A percentile compares a stretch with the other conserved stretches of the same genome.
Evolutionary conservation across 805 yeast species (phyloP).

Genomic region (Ogataea minuta): DNA sequence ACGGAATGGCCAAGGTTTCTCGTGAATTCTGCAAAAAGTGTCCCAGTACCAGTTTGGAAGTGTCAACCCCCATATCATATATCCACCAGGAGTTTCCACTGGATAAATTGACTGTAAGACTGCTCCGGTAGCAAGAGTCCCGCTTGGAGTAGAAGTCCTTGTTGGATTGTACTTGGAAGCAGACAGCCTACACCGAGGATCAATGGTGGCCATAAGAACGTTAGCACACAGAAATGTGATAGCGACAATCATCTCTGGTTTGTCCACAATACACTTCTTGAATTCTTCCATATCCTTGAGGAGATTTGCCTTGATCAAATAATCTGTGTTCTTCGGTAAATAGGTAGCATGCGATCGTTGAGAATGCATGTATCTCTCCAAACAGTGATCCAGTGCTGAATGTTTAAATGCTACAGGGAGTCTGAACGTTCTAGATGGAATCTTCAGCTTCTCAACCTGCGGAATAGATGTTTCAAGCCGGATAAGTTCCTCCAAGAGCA

Average conservation of each 20-base stretch:
- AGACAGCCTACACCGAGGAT: conserved; percentile 87
- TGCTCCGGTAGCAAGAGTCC: conserved; percentile 97
- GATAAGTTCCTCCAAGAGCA: conserved; percentile 58
- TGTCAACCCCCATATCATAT: conserved; percentile 93
- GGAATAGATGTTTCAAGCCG: conserved; percentile 73
- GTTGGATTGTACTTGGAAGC: conserved; percentile 97
- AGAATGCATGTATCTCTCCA: conserved; percentile 87
- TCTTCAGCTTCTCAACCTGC: conserved; percentile 76
- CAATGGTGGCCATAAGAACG: conserved; percentile 96
- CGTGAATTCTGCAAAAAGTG: conserved; percentile 48
- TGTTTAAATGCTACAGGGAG: conserved; percentile 98
- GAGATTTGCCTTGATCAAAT: conserved; percentile 84
- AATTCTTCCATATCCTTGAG: conserved; percentile 70
- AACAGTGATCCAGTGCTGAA: conserved; percentile 80
- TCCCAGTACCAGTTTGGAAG: conserved; percentile 97
- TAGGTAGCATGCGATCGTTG: conserved; percentile 92
- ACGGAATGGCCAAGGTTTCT: conserved; percentile 82
- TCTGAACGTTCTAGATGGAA: conserved; percentile 75
- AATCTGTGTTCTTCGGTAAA: conserved; percentile 96
- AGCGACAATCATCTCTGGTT: conserved; percentile 87
- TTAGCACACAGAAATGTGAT: conserved; percentile 98
- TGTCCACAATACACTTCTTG: conserved; percentile 81
- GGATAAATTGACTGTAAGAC: conserved; percentile 98
- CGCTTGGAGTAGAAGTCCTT: conserved; percentile 92
- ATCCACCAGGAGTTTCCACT: conserved; percentile 98